Base-by-base conservation (phyloP, 1,284 basidiomycete species). In the Puccinia coronata region DNA sequence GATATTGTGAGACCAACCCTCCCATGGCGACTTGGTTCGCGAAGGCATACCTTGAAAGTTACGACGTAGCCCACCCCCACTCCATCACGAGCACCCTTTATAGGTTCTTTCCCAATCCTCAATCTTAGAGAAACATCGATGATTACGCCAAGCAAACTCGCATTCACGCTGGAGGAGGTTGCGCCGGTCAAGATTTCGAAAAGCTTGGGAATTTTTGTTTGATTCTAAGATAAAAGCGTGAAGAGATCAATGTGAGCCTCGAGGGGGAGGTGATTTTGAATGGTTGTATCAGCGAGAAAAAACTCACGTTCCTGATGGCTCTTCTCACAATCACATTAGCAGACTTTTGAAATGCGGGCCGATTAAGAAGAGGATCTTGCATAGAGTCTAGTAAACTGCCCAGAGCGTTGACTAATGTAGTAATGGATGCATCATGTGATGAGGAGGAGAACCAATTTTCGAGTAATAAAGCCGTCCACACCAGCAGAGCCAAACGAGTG, bases 111-210 rank as follows among this genome's bases (percentile, higher is more conserved):
- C n/a, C 81, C 81, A 6, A 80, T 49, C 63, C 77, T 83, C 20
- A 86, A 65, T n/a, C 84, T 83, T 8, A 85, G 55, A 11, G 84
- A 82, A 12, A 85, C 85, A 55, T 85, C 85, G 47, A 85, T 70
- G 2, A 83, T 82, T 5, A 84, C 51, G 9, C 85, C 85, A 31
- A 86, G 63, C 14, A 86, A 61, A 11, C 63, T 75, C 5, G 72
- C 72, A 69, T 81, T 74, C 23, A 61, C 23, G 47, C 43, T 31
- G 53, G 72, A n/a, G 43, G 80, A 81, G 47, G 47, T 65, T 59
- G 49, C n/a, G 47, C 49, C 16, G 11, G 63, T 57, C 63, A 81
- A 69, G 25, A 69, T 81, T n/a, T 69, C 61, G 31, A 81, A 69
- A 28, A 81, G 71, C 25, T 31, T 47, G 14, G 80, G 80, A 28